phyloP scores from a whole-genome alignment of 805 yeast genomes.

The Ogataea wickerhamii region DNA sequence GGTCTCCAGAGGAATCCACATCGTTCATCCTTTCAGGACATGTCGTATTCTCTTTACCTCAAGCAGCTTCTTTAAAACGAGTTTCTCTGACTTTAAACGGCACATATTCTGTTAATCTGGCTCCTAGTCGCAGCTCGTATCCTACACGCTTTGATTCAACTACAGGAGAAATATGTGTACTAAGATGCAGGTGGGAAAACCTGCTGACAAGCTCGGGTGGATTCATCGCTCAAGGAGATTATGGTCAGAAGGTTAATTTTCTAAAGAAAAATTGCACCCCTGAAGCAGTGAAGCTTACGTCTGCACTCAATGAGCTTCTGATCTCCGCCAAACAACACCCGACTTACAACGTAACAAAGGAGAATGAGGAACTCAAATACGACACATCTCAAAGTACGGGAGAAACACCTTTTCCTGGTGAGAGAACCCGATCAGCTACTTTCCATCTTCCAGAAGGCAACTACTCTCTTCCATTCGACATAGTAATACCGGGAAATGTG shows the following conservation, averaged over 20 bases:
- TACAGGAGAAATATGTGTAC: slow-evolving; percentile 36
- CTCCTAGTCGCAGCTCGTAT: neutral
- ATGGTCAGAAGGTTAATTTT: slow-evolving; percentile 32
- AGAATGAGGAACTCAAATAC: slow-evolving; percentile 4
- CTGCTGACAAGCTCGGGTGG: slow-evolving; percentile 41
- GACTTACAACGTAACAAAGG: neutral
- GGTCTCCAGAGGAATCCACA: slow-evolving; percentile 43
- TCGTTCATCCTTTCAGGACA: slow-evolving; percentile 42
- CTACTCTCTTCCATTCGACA: slow-evolving; percentile 46
- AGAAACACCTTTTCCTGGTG: slow-evolving; percentile 33
- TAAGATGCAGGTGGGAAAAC: slow-evolving; percentile 48
- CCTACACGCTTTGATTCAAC: neutral
- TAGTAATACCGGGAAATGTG: slow-evolving; percentile 42
- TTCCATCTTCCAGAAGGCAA: slow-evolving; percentile 49
- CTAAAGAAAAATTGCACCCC: neutral
- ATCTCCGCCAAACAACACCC: neutral
- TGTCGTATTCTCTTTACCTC: slow-evolving; percentile 44
- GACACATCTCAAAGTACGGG: slow-evolving; percentile 19
- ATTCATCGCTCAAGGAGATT: slow-evolving; percentile 36
- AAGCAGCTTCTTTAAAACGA: slow-evolving; percentile 37
- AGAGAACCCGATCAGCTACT: slow-evolving; percentile 7
- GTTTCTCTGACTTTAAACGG: slow-evolving; percentile 41
- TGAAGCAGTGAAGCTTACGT: slow-evolving; percentile 4
- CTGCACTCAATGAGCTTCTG: slow-evolving; percentile 13
- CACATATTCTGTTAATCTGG: slow-evolving; percentile 37